Base-by-base conservation (phyloP, 257 asterid species). In the Asclepias syriaca region DNA sequence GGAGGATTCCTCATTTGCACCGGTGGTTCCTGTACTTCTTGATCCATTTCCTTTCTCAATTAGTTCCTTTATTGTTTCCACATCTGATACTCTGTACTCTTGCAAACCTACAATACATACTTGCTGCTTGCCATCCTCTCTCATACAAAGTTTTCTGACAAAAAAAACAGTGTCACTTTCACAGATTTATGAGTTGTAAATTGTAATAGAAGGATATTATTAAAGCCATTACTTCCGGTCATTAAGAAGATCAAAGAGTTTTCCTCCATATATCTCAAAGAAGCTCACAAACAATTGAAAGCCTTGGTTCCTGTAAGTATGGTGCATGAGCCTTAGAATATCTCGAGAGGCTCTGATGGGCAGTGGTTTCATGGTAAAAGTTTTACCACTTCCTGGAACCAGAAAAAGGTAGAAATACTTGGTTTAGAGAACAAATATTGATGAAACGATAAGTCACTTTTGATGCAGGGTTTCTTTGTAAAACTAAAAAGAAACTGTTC, bases 1-100 rank as follows among this genome's bases (percentile, higher is more conserved):
- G 29, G 99, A 95, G 34, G 99, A 95, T 84, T 95, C 99, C 83
- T 95, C 99, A 77, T 95, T 95, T 54, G 98, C 99, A 73, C 99
- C 99, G 15, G 99, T 95, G 75, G 96, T 90, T 60, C 99, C 99
- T 3, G 95, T 95, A 80, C 99, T 95, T 84, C 99, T 88, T 46
- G 97, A 76, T 43, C 93, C 84, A 76, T 70, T 95, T 69, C 99
- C 99, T 88, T 76, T 92, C 85, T 95, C 99, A 79, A 95, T 95
- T 56, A 92, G 96, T 77, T 95, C 98, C 82, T 87, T 88, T 67
- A 95, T 85, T 40, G 84, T 88, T 80, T 84, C 88, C 70, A 84
- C 88, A 22, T 84, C 88, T 15, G 83, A 70, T 39, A 81, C 88
- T 69, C 83, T 81, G 80, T 77, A 81, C 74, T 84, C 88, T 72